A percentile compares a stretch with the other conserved stretches of the same genome.
These are phyloP conservation scores for Beauveria sp. DNA, from an alignment of 2,329 filamentous ascomycete species.

Conservation along the genomic window DNA sequence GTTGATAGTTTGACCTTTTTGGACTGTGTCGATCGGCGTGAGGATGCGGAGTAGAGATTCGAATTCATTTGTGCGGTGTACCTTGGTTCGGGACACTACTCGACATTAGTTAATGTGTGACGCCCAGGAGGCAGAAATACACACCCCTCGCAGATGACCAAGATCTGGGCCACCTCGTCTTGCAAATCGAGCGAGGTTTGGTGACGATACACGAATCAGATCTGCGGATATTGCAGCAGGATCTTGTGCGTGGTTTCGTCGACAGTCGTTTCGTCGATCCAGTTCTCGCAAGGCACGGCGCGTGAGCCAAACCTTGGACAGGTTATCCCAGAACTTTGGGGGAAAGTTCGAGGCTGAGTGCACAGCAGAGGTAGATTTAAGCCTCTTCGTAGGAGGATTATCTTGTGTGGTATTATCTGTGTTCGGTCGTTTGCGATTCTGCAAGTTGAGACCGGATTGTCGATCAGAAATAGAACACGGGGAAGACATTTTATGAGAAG, in stretches of 20 bases:
- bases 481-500: neutral
- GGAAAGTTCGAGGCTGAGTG: conserved; percentile 14
- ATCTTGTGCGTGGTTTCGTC: conserved; percentile 14
- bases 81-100: neutral
- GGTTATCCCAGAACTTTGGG: conserved; percentile 15
- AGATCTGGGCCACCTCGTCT: too few relatives aligned
- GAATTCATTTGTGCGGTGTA: neutral
- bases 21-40: neutral
- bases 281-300: conserved; percentile 20
- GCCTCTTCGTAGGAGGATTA: neutral
- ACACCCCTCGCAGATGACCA: too few relatives aligned
- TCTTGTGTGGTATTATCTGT: neutral
- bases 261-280: conserved; percentile 17
- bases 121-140: too few relatives aligned
- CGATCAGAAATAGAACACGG: neutral
- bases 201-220: too few relatives aligned
- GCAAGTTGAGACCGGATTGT: neutral
- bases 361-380: neutral
- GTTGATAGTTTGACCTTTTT: neutral
- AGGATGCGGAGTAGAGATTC: neutral
- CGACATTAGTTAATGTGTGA: neutral
- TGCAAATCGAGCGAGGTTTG: too few relatives aligned
- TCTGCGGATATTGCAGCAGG: neutral
- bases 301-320: conserved; percentile 22
- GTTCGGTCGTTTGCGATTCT: neutral